phyloP scores from a whole-genome alignment of 768 basidiomycete genomes.

The Hemileccinum impolitum region DNA sequence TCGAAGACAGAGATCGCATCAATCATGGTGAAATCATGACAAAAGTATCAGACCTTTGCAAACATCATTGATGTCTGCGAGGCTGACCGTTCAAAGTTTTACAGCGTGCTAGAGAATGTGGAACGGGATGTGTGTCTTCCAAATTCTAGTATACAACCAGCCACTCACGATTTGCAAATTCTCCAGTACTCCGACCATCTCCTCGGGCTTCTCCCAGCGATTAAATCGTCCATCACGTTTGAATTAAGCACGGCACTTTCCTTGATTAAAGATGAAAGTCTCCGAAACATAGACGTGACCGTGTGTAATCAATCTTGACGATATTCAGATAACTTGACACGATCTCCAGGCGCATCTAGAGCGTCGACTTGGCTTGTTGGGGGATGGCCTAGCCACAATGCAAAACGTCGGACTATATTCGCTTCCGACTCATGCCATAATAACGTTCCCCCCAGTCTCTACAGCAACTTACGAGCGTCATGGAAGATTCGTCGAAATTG shows the following conservation, averaged over 20 bases:
- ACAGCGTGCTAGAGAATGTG: slow-evolving; percentile 22
- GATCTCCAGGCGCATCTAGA: slow-evolving; percentile 29
- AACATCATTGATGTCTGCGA: background rate
- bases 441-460: slow-evolving; percentile 21
- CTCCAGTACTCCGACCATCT: slow-evolving; percentile 28
- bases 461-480: slow-evolving; percentile 13
- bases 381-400: slow-evolving; percentile 23
- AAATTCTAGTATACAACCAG: background rate
- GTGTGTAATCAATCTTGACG: slow-evolving; percentile 15
- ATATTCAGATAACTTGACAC: slow-evolving; percentile 6
- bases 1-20: slow-evolving; percentile 19
- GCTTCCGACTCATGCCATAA: slow-evolving; percentile 7
- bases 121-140: slow-evolving; percentile 21
- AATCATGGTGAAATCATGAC: slow-evolving; percentile 19
- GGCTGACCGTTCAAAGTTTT: slow-evolving; percentile 23
- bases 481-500: slow-evolving; percentile 23
- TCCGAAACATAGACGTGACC: slow-evolving; percentile 24
- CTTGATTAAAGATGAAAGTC: slow-evolving; percentile 28
- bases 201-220: slow-evolving; percentile 21
- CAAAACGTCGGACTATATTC: slow-evolving; percentile 27
- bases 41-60: slow-evolving; percentile 18
- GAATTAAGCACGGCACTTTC: slow-evolving; percentile 24
- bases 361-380: slow-evolving; percentile 25
- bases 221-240: slow-evolving; percentile 23
- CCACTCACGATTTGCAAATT: slow-evolving; percentile 1